Base-by-base conservation (phyloP, 345 rosid species). In the Alliaria petiolata region DNA sequence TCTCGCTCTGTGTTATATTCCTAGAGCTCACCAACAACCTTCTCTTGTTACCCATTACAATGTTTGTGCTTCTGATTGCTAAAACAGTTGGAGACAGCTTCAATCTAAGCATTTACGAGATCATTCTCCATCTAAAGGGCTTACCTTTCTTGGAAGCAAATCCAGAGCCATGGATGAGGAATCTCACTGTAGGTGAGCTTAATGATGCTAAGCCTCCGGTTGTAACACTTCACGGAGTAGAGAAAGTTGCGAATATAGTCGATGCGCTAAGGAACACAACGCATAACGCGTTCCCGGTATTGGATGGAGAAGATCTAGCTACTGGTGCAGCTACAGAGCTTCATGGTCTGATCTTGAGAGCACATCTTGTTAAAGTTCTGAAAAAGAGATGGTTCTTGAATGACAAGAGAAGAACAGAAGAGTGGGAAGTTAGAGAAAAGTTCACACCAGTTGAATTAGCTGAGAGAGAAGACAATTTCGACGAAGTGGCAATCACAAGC, bases 141-240 rank as follows among this genome's bases (percentile, higher is more conserved):
- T 65, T 93, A 16, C 98, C 98, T 38, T 93, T 89, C 84, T 69
- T 93, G 77, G 97, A 90, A 36, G 97, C 97, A 19, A 81, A 93
- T 74, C 91, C 97, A 7, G 96, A 93, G 83, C 90, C 96, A n/a
- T 93, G 93, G 93, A 93, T 93, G 98, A 89, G 98, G 71, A 89
- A 87, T 80, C 73, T 93, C 67, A 89, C 93, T 6, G 98, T 89
- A 19, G 89, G 89, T 5, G 96, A 90, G 83, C 92, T 93, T 51
- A 81, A 72, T 35, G 86, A 87, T 70, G 96, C 84, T 54, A 93
- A 93, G 78, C 79, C 93, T 5, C 85, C 89, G 4, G 81, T 86
- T 22, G 83, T 93, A 52, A 83, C 84, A 59, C 86, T 93, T 47
- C 70, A 63, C 25, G 95, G 96, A 38, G 81, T 93, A 15, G 98